phyloP scores from a whole-genome alignment of 441 rosid species.

The Populus tomentosa region DNA sequence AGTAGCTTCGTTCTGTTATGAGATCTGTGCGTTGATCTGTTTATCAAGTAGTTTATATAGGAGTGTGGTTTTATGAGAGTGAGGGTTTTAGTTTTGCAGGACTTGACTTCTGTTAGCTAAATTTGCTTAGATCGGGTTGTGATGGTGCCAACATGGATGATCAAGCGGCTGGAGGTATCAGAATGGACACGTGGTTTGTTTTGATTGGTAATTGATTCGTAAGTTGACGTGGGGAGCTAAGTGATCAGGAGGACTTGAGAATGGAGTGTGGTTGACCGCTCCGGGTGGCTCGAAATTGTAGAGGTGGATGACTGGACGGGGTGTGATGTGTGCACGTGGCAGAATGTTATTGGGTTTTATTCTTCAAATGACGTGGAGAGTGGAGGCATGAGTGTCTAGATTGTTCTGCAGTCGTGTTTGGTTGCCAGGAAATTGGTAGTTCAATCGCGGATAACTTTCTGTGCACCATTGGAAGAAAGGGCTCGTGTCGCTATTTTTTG shows the following conservation, averaged over 20 bases:
- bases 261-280: slow-evolving; percentile 12
- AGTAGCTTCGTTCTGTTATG: slow-evolving; percentile 23
- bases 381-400: slow-evolving; percentile 5
- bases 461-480: neutral
- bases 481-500: neutral
- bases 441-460: neutral
- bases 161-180: slow-evolving; percentile 12
- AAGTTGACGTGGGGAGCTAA: slow-evolving; percentile 49
- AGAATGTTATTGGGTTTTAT: slow-evolving; percentile 1
- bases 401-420: slow-evolving; percentile 2
- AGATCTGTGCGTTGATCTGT: neutral
- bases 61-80: neutral
- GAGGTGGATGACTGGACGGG: slow-evolving; percentile 11
- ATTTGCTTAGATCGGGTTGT: slow-evolving; percentile 14
- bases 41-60: slow-evolving; percentile 8
- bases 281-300: slow-evolving; percentile 13
- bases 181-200: slow-evolving; percentile 11
- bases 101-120: neutral
- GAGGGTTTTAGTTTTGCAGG: slow-evolving; percentile 5
- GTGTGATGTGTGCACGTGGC: slow-evolving; percentile 21
- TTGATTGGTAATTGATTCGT: slow-evolving; percentile 26
- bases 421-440: neutral
- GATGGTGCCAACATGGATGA: slow-evolving; percentile 36
- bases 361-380: slow-evolving; percentile 18
- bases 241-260: slow-evolving; percentile 5